phyloP scores from a whole-genome alignment of 179 eudicot species.

The Gypsophila paniculata region DNA sequence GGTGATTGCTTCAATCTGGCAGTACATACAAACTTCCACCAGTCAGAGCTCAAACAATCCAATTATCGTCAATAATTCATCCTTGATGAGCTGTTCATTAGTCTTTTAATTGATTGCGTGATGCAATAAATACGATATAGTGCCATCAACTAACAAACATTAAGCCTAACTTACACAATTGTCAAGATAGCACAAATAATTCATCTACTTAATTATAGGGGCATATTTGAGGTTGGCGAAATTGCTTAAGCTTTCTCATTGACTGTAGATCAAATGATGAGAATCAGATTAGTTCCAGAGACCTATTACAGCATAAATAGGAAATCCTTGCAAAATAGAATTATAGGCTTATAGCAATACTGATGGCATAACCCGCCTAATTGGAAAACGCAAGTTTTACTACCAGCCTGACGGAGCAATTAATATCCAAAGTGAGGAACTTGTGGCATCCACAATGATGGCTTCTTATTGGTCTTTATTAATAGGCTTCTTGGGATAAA shows the following conservation, averaged over 20 bases:
- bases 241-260: too few relatives aligned
- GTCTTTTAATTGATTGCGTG: background rate
- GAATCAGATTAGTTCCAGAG: too few relatives aligned
- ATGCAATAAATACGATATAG: background rate
- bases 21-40: conserved; percentile 6
- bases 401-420: too few relatives aligned
- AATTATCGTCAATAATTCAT: background rate
- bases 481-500: too few relatives aligned
- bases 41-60: background rate
- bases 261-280: too few relatives aligned
- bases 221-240: too few relatives aligned
- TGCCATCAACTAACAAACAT: background rate
- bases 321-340: background rate
- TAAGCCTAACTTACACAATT: background rate
- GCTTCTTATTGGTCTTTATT: too few relatives aligned
- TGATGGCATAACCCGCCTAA: too few relatives aligned
- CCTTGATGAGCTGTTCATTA: conserved; percentile 9
- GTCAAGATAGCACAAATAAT: background rate
- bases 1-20: conserved; percentile 72
- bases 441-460: too few relatives aligned
- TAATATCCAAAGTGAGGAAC: too few relatives aligned
- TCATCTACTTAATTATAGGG: background rate
- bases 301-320: background rate
- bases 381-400: too few relatives aligned
- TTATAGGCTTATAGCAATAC: background rate